Conservation (phyloP, 345 rosid genomes). For the Eucalyptus tenuipes region DNA sequence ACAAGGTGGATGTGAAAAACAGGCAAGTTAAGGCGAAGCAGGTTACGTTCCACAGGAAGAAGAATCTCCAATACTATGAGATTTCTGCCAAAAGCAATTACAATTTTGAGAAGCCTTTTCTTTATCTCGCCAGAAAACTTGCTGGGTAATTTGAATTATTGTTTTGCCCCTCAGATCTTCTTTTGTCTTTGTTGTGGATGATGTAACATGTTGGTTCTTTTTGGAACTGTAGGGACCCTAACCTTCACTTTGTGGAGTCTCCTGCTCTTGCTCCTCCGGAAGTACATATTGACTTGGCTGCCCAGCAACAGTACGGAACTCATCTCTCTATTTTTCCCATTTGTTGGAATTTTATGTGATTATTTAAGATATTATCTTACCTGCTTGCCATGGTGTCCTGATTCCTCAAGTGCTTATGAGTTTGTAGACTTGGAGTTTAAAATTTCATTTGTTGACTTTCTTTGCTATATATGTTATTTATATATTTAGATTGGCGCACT, state of each 20-base stretch:
- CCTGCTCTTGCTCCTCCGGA: constrained; percentile 94
- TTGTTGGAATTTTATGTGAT: background rate
- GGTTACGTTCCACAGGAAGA: constrained; percentile 91
- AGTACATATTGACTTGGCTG: constrained; percentile 65
- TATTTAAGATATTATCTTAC: background rate
- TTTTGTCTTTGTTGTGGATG: background rate
- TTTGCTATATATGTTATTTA: background rate
- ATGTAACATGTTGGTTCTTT: background rate
- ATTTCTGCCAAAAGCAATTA: constrained; percentile 90
- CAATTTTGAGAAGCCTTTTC: constrained; percentile 88
- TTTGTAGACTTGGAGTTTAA: background rate
- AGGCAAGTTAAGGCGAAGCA: constrained; percentile 95
- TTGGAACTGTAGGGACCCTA: constrained; percentile 38
- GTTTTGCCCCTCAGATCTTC: background rate
- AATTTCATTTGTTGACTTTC: background rate
- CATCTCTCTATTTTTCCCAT: background rate
- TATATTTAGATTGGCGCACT: too few species aligned
- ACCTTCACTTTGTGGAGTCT: constrained; percentile 90
- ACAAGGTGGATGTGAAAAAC: constrained; percentile 90
- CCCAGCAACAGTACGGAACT: constrained; percentile 68
- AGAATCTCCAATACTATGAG: constrained; percentile 84
- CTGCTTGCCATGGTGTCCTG: background rate
- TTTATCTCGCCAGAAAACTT: constrained; percentile 80
- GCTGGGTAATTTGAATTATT: constrained; percentile 44
- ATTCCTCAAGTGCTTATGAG: background rate